phyloP scores from a whole-genome alignment of 306 rosid species.

The Sicyos edulis region DNA sequence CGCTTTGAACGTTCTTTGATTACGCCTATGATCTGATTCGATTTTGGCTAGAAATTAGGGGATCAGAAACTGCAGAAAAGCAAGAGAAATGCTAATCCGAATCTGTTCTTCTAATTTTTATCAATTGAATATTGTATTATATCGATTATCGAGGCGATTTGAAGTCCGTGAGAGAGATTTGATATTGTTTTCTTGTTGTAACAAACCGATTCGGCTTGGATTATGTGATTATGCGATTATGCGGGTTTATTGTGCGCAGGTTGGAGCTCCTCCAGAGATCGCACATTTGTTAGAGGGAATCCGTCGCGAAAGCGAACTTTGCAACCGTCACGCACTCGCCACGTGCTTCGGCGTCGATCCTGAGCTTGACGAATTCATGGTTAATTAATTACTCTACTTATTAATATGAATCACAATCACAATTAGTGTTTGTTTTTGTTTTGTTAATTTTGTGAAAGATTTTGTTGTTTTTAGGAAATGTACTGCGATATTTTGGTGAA shows the following conservation, averaged over 20 bases:
- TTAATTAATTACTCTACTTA: no score
- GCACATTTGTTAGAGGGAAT: constrained; percentile 75
- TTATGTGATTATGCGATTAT: background rate
- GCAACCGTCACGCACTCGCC: constrained; percentile 53
- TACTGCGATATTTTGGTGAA: constrained; percentile 74
- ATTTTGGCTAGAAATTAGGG: background rate
- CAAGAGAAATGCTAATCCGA: background rate
- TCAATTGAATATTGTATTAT: background rate
- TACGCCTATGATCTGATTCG: background rate
- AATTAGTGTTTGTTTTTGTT: background rate
- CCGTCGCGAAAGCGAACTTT: constrained; percentile 56
- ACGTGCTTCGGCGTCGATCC: constrained; percentile 96
- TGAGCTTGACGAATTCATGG: constrained; percentile 99
- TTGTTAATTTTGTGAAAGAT: background rate
- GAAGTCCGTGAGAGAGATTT: background rate
- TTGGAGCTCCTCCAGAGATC: constrained; percentile 95
- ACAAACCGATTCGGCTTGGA: background rate
- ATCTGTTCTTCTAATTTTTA: background rate
- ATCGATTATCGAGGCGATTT: constrained; percentile 11
- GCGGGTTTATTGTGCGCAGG: constrained; percentile 36
- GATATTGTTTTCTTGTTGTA: background rate
- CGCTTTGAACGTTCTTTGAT: background rate
- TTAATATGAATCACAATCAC: no score
- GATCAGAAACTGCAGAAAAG: background rate
- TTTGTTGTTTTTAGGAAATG: constrained; percentile 44